Evolutionary conservation across 2,329 filamentous ascomycete genomes (phyloP).

Genomic region (Epichloe coenophiala): DNA sequence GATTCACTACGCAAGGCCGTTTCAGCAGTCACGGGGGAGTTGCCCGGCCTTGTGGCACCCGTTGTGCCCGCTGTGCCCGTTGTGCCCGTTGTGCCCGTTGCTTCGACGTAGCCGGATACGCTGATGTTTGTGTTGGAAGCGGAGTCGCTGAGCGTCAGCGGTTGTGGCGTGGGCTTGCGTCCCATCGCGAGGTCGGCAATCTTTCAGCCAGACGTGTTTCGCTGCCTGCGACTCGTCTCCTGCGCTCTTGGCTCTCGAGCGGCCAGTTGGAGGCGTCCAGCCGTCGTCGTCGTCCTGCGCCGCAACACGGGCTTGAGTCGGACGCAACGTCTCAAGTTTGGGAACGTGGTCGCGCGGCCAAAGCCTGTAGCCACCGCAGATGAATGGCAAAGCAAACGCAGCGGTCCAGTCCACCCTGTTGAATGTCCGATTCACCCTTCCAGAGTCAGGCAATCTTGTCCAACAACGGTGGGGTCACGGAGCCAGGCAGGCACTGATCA

Average conservation of each 20-base stretch:
- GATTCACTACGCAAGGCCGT: constrained; percentile 2
- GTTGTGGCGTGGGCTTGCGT: constrained; percentile 45
- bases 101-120: constrained; percentile 6
- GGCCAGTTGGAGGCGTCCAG: background rate
- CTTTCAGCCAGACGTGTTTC: too few species aligned
- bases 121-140: constrained; percentile 18
- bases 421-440: background rate
- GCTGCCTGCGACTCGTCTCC: background rate
- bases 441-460: too few species aligned
- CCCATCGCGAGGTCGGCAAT: constrained; percentile 27
- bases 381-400: background rate
- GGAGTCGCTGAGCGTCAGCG: constrained; percentile 37
- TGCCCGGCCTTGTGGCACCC: background rate
- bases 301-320: background rate
- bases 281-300: background rate
- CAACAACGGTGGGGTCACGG: background rate
- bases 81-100: too few species aligned
- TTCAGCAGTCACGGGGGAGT: constrained; percentile 3
- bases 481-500: background rate
- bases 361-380: background rate
- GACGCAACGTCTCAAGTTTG: background rate
- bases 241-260: background rate
- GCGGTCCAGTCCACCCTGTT: too few species aligned
- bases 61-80: too few species aligned
- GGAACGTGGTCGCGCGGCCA: background rate